Percentiles rank a stretch among this genome's conserved stretches.
Conservation (phyloP, 148 eudicot genomes). For the Camellia granthamiana region DNA sequence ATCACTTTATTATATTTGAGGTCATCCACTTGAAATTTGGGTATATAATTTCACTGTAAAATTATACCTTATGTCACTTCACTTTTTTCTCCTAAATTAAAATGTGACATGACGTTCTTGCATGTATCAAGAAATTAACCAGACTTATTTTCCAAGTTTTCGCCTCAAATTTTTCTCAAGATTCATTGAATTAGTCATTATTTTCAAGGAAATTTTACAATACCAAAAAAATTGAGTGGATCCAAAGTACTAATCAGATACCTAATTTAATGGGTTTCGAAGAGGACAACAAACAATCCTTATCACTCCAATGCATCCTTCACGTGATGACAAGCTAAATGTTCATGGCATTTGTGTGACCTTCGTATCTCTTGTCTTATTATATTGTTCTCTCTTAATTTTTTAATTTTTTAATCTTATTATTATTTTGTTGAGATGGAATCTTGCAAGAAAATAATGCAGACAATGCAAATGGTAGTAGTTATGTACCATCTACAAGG, state of each 20-base stretch:
- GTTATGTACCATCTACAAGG: background rate
- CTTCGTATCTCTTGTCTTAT: background rate
- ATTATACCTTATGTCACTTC: no score
- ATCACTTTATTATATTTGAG: no score
- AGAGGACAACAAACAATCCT: background rate
- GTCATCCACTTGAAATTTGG: no score
- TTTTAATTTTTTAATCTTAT: background rate
- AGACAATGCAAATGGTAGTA: background rate
- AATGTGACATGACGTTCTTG: no score
- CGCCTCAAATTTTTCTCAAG: background rate
- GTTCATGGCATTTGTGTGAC: conserved; percentile 7
- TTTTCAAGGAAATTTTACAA: no score
- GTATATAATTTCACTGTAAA: no score
- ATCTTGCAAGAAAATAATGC: conserved; percentile 9
- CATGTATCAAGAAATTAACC: no score
- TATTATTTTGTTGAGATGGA: conserved; percentile 2
- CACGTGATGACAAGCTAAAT: conserved; percentile 12
- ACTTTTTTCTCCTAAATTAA: no score
- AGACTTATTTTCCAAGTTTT: no score
- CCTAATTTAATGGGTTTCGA: background rate
- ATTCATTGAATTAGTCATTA: conserved; percentile 1
- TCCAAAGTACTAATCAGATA: background rate
- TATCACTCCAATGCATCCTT: conserved; percentile 7
- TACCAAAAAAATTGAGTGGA: background rate
- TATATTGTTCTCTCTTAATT: background rate